Evolutionary conservation across 768 basidiomycete species (phyloP).

Genomic region (Tricholoma matsutake): DNA sequence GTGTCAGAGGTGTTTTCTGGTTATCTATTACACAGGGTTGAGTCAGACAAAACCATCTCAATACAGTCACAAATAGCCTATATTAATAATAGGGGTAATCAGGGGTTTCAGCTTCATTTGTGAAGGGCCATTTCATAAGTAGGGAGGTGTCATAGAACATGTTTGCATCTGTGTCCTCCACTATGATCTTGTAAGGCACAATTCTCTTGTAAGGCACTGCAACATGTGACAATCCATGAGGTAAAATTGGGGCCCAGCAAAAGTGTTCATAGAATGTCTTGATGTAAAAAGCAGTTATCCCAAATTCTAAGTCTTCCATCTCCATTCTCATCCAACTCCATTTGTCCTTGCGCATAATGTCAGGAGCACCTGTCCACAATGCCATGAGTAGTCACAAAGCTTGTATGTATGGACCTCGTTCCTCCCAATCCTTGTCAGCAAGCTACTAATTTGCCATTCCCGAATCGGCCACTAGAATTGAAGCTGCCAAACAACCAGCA

Average conservation of each 20-base stretch:
- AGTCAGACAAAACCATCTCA: too few species aligned
- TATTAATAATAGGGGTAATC: too few species aligned
- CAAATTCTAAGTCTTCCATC: not conserved
- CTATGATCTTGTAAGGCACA: too few species aligned
- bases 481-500: too few species aligned
- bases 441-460: not conserved
- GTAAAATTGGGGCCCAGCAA: not conserved
- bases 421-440: not conserved
- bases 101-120: too few species aligned
- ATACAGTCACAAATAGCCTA: too few species aligned
- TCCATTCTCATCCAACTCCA: not conserved
- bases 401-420: not conserved
- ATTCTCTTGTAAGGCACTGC: not conserved
- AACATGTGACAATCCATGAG: not conserved
- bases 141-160: too few species aligned
- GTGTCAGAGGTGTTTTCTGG: too few species aligned
- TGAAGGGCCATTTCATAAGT: too few species aligned
- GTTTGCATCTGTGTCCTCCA: too few species aligned
- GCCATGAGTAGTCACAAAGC: not conserved
- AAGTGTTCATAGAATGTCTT: not conserved
- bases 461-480: too few species aligned
- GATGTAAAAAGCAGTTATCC: not conserved
- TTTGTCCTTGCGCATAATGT: not conserved
- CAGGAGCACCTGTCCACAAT: not conserved
- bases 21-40: too few species aligned